Conservation (phyloP, 202 grass and related monocot species). For the Saccharum hybrid region DNA sequence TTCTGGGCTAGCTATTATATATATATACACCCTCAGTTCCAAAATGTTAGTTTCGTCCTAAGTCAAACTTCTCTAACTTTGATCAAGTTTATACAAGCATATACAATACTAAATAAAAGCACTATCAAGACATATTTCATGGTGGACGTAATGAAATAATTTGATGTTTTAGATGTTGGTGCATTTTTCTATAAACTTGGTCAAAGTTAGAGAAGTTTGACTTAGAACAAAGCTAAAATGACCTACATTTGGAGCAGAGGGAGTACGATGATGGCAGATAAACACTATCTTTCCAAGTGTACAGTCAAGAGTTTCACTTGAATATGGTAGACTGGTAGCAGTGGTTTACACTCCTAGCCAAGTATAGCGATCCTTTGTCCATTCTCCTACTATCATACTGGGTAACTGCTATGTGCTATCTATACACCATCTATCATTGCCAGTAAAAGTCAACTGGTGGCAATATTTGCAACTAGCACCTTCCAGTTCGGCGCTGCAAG, state of each 20-base stretch:
- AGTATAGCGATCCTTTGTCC: neutral
- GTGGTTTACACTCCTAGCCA: neutral
- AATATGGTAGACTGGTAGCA: neutral
- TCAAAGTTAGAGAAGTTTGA: neutral
- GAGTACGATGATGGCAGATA: neutral
- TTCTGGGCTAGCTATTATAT: neutral
- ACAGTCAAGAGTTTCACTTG: neutral
- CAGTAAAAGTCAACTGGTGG: neutral
- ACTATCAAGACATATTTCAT: neutral
- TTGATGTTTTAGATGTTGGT: neutral
- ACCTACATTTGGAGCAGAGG: neutral
- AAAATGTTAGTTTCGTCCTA: slow-evolving; percentile 1
- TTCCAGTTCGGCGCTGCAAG: neutral
- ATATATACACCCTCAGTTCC: neutral
- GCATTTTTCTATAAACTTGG: neutral
- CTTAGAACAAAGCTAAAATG: neutral
- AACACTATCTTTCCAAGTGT: neutral
- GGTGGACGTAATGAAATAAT: neutral
- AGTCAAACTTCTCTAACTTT: neutral
- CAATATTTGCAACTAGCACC: neutral
- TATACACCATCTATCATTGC: neutral
- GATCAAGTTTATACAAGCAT: neutral
- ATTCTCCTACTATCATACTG: neutral
- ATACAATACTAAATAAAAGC: neutral
- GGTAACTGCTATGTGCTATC: neutral